phyloP scores from a whole-genome alignment of 805 yeast genomes.

The Lachancea nothofagi region DNA sequence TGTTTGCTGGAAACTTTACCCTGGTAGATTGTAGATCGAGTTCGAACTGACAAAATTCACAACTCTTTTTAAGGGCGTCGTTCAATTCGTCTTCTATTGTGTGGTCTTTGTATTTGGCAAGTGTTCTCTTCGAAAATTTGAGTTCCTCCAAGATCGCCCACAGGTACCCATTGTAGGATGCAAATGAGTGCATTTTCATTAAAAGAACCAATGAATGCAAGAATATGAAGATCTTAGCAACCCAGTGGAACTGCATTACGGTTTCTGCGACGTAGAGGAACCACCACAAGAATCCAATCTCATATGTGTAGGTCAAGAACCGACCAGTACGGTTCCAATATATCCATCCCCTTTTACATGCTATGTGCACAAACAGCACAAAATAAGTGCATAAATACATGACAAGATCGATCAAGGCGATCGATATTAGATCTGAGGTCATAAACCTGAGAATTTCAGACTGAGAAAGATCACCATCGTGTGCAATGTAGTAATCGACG shows the following conservation, averaged over 20 bases:
- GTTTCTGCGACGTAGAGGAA: conserved; percentile 55
- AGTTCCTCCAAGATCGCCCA: conserved; percentile 60
- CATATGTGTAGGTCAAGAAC: conserved; percentile 53
- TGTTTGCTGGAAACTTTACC: conserved; percentile 64
- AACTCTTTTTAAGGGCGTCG: conserved; percentile 41
- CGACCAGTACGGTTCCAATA: conserved; percentile 66
- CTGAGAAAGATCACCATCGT: conserved; percentile 36
- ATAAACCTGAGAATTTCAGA: conserved; percentile 56
- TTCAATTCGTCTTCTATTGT: conserved; percentile 23
- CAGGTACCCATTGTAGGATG: conserved; percentile 85
- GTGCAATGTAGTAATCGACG: conserved; percentile 45
- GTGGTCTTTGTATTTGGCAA: conserved; percentile 38
- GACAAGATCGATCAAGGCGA: conserved; percentile 65
- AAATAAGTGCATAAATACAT: conserved; percentile 71
- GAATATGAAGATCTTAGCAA: conserved; percentile 77
- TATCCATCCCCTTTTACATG: conserved; percentile 41
- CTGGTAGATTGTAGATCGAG: conserved; percentile 48
- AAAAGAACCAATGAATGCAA: conserved; percentile 79
- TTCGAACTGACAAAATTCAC: conserved; percentile 70
- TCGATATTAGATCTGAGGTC: conserved; percentile 53
- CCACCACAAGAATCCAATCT: conserved; percentile 45
- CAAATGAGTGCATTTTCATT: conserved; percentile 95
- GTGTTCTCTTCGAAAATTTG: conserved; percentile 40
- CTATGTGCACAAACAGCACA: conserved; percentile 52
- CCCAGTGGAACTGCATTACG: conserved; percentile 64